A percentile compares a stretch with the other conserved stretches of the same genome.
These are phyloP conservation scores for Lactarius quietus DNA, from an alignment of 768 basidiomycete species.

Conservation along the genomic window DNA sequence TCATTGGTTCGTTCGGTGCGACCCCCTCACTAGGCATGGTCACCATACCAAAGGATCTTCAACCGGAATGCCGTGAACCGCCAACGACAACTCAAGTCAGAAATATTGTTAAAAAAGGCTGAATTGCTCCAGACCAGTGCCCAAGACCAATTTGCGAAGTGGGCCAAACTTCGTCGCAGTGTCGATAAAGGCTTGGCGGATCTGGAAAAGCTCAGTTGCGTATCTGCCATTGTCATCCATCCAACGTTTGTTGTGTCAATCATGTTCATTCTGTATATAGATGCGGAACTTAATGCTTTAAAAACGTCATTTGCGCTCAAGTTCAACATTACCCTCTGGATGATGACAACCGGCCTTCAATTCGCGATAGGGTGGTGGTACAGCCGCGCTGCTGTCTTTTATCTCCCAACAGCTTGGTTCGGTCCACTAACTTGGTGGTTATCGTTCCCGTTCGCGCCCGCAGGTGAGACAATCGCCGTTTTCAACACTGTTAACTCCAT, in stretches of 20 bases:
- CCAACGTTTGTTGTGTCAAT: background rate
- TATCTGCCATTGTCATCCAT: constrained; percentile 21
- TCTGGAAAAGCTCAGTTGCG: constrained; percentile 86
- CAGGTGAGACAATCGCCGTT: constrained; percentile 47
- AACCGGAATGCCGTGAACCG: constrained; percentile 49
- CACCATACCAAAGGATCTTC: constrained; percentile 64
- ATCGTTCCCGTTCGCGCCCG: constrained; percentile 86
- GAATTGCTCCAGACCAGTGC: constrained; percentile 88
- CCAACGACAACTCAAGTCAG: constrained; percentile 72
- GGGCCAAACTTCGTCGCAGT: constrained; percentile 88
- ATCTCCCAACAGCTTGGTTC: constrained; percentile 86
- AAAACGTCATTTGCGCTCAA: constrained; percentile 70
- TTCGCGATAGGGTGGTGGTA: constrained; percentile 90
- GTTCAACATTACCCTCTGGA: constrained; percentile 75
- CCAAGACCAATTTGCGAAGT: constrained; percentile 97
- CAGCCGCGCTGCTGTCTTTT: constrained; percentile 87
- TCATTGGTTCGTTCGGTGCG: background rate
- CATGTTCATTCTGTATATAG: constrained; percentile 38
- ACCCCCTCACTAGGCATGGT: constrained; percentile 56
- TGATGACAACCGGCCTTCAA: constrained; percentile 83
- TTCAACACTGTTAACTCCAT: constrained; percentile 8
- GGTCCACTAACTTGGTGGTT: constrained; percentile 87
- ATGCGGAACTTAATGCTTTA: constrained; percentile 71
- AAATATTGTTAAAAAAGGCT: constrained; percentile 75
- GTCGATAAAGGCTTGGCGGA: constrained; percentile 91